Evolutionary conservation across 2,329 filamentous ascomycete species (phyloP), one percentile per base, ranked within the genome.

Genomic region (Verticillium longisporum): DNA sequence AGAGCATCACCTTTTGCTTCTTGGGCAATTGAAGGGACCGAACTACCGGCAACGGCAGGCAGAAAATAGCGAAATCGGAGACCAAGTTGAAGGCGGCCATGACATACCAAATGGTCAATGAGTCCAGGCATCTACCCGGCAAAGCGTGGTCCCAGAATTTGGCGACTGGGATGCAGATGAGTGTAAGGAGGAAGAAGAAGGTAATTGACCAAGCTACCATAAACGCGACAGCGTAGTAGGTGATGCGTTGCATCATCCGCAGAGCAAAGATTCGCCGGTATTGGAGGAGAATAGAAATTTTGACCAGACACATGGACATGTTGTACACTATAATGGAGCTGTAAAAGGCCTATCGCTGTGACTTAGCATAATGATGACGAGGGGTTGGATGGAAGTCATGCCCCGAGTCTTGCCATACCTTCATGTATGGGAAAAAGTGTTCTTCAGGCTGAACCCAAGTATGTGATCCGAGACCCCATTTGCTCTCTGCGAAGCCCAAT

Each of bases 221-320:
- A 56, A 73, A 70, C 34, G 60, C 9, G 31, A 74, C 63, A 2
- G 70, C 65, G 37, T 60, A 66, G 3, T 66, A 58, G 26, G 69
- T 70, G 6, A 68, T 50, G 9, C 45, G 57, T 41, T 68, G 65
- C 31, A 71, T 72, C 15, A 57, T 61, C 1, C 60, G 58, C n/a
- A 67, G 65, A 15, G 68, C 60, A 60, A 77, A 77, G 26, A 77
- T 73, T 26, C 74, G 73, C 1, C 73, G 70, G 68, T 77, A 76
- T 55, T 75, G 74, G n/a, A 75, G 65, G 6, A 75, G 62, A 56
- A 77, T 74, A 4, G 74, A 74, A 15, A 72, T 66, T 65, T 77
- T 77, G 62, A 71, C 71, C 18, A 72, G 38, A 58, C 67, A 69
- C 37, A 74, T 68, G 13, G 69, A 64, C 21, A 70, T 26, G 64